Conservation (phyloP, 208 protist species). For the Lotmaria passim region DNA sequence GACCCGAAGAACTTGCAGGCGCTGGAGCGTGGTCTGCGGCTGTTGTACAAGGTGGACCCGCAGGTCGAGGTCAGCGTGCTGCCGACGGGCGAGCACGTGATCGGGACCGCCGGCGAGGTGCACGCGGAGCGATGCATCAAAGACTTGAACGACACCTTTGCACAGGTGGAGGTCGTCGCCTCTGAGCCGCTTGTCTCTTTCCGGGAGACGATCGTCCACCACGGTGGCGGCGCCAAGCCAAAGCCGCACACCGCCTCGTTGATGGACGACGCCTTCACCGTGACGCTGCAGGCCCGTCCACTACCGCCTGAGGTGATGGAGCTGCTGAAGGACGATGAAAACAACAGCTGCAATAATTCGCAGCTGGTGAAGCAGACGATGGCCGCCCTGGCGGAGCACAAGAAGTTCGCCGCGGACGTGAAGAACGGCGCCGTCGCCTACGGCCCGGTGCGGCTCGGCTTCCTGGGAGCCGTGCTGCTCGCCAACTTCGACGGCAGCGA, state of each 20-base stretch:
- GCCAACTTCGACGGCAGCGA: constrained; percentile 60
- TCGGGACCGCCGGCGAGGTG: constrained; percentile 96
- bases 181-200: constrained; percentile 92
- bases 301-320: constrained; percentile 78
- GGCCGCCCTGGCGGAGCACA: constrained; percentile 47
- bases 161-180: constrained; percentile 77
- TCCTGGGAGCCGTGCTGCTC: constrained; percentile 78
- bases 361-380: constrained; percentile 48
- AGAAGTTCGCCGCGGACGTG: constrained; percentile 54
- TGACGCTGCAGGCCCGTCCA: constrained; percentile 75
- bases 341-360: constrained; percentile 67
- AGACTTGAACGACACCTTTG: constrained; percentile 93
- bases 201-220: constrained; percentile 79
- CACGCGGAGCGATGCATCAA: constrained; percentile 96
- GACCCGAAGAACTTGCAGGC: constrained; percentile 74
- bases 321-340: constrained; percentile 72
- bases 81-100: constrained; percentile 96
- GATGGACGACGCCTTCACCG: constrained; percentile 69
- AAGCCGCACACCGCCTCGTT: constrained; percentile 68
- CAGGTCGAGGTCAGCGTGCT: constrained; percentile 93
- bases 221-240: constrained; percentile 66
- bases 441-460: constrained; percentile 71
- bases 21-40: constrained; percentile 85
- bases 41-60: constrained; percentile 97
- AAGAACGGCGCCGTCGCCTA: constrained; percentile 60